Evolutionary conservation across 768 basidiomycete genomes (phyloP).

Genomic region (Agrocybe praecox): DNA sequence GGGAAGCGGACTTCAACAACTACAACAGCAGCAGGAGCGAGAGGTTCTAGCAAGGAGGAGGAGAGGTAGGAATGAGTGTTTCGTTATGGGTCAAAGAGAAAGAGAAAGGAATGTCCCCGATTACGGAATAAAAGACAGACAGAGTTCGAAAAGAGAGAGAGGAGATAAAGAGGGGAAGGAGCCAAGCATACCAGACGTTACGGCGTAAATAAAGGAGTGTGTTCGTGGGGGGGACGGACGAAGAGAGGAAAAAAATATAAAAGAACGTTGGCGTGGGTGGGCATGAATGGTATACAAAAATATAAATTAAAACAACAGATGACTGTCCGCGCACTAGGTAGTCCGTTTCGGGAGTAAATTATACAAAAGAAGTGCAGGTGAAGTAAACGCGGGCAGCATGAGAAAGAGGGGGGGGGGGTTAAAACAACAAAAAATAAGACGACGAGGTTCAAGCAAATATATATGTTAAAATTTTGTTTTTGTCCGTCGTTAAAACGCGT

Average conservation of each 20-base stretch:
- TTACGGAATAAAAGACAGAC: constrained; percentile 2
- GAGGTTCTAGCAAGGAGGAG: constrained; percentile 8
- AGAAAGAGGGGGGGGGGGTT: constrained; percentile 11
- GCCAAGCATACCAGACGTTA: constrained; percentile 19
- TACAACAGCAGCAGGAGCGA: not conserved
- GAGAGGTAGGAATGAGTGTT: constrained; percentile 1
- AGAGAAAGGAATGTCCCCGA: constrained; percentile 12
- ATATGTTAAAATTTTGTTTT: too few relatives aligned
- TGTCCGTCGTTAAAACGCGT: constrained; percentile 16
- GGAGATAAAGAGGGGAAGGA: constrained; percentile 5
- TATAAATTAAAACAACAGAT: constrained; percentile 4
- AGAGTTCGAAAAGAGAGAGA: not conserved
- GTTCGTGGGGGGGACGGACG: not conserved
- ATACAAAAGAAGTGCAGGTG: constrained; percentile 14
- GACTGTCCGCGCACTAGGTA: constrained; percentile 13
- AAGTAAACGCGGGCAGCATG: constrained; percentile 8
- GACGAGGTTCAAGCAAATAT: constrained; percentile 2
- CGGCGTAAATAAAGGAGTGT: constrained; percentile 11
- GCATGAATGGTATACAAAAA: constrained; percentile 4
- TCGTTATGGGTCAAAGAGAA: not conserved
- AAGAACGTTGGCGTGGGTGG: constrained; percentile 1
- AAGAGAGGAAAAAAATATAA: too few relatives aligned
- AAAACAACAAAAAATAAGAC: constrained; percentile 7
- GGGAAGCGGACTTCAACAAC: constrained; percentile 4
- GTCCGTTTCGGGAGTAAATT: constrained; percentile 14